Evolutionary conservation across 2,329 filamentous ascomycete species (phyloP).

Genomic region (Diaporthe sp.): DNA sequence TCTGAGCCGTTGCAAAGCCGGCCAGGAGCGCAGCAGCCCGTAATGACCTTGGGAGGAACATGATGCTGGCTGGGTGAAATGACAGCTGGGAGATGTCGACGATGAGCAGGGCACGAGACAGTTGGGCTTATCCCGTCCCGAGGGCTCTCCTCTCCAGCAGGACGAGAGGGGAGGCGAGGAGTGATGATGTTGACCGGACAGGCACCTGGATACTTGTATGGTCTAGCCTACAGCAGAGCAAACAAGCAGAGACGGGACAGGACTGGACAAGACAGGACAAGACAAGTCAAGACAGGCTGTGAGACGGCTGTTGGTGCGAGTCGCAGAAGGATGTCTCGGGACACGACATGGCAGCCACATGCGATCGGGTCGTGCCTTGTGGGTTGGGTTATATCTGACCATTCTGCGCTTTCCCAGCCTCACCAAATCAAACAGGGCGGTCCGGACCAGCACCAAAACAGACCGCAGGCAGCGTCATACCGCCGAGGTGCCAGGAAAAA

Average conservation of each 20-base stretch:
- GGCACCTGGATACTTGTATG: neutral
- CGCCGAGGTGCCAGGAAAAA: slow-evolving; percentile 10
- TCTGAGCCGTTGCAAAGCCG: slow-evolving; percentile 48
- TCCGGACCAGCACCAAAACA: slow-evolving; percentile 10
- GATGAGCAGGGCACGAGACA: neutral
- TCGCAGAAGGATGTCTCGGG: slow-evolving; percentile 21
- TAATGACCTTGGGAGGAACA: slow-evolving; percentile 45
- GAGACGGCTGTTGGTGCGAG: neutral
- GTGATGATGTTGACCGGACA: neutral
- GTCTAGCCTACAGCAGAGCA: neutral
- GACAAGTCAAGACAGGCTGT: neutral
- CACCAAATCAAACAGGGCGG: slow-evolving; percentile 32
- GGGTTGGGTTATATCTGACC: slow-evolving; percentile 21
- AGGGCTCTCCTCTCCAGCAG: neutral
- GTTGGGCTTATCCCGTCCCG: neutral
- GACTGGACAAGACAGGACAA: neutral
- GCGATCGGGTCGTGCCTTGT: slow-evolving; percentile 8
- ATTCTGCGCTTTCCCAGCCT: slow-evolving; percentile 30
- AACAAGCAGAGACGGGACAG: neutral
- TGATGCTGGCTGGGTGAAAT: neutral
- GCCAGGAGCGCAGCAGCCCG: slow-evolving; percentile 42
- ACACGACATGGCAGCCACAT: slow-evolving; percentile 32
- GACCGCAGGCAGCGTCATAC: slow-evolving; percentile 29
- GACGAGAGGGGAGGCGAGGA: neutral
- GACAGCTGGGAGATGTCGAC: neutral